phyloP scores from a whole-genome alignment of 257 asterid species.

The Plantago major region DNA sequence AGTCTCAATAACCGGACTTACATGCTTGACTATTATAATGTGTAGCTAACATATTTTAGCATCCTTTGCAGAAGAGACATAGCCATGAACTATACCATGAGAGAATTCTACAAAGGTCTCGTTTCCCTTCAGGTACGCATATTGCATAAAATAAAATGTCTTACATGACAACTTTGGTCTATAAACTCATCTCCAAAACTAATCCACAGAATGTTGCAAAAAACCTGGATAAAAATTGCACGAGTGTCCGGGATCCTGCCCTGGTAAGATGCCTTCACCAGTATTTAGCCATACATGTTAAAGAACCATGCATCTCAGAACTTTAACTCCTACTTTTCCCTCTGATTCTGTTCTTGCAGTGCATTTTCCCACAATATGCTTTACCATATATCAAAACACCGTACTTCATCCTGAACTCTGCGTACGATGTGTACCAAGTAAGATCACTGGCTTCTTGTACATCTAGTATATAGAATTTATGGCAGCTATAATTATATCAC shows the following conservation, averaged over 20 bases:
- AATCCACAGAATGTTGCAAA: conserved; percentile 55
- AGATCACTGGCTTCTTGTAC: conserved; percentile 14
- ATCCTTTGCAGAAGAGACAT: conserved; percentile 68
- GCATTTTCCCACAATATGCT: conserved; percentile 89
- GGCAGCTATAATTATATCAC: background rate
- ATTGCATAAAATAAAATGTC: background rate
- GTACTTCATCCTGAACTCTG: conserved; percentile 80
- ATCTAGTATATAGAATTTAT: background rate
- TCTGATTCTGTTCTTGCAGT: conserved; percentile 38
- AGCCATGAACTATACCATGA: conserved; percentile 63
- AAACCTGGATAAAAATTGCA: conserved; percentile 69
- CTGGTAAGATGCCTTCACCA: conserved; percentile 38
- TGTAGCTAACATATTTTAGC: background rate
- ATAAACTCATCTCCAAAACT: background rate
- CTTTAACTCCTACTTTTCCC: conserved; percentile 1
- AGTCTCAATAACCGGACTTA: background rate
- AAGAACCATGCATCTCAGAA: conserved; percentile 8
- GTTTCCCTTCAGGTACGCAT: conserved; percentile 60
- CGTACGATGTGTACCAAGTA: conserved; percentile 91
- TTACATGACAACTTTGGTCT: background rate
- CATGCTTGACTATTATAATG: background rate
- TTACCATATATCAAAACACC: conserved; percentile 69
- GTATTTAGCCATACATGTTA: conserved; percentile 13
- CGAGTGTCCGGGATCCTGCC: conserved; percentile 41
- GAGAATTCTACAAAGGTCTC: conserved; percentile 52